Conservation (phyloP, 2,329 filamentous ascomycete species). For the Sarocladium brachiariae region DNA sequence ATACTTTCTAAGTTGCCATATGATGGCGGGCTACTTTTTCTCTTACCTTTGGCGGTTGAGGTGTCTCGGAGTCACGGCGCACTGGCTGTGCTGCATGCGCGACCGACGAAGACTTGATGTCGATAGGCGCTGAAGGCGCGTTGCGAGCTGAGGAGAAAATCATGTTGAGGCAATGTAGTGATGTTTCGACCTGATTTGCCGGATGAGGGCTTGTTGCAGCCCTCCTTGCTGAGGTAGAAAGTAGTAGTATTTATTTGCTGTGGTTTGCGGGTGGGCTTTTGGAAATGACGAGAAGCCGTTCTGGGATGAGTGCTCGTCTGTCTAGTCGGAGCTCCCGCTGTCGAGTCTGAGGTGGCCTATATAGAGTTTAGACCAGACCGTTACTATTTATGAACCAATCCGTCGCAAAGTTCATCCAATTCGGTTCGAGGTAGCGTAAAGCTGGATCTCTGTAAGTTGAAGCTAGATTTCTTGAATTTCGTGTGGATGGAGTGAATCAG, state of each 20-base stretch:
- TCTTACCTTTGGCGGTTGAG: conserved; percentile 6
- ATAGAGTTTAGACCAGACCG: no score
- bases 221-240: neutral
- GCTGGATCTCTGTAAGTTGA: no score
- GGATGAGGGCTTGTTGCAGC: conserved; percentile 4
- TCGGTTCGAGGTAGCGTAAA: no score
- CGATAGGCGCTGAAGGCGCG: conserved; percentile 6
- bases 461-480: no score
- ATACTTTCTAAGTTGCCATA: neutral
- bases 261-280: no score
- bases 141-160: conserved; percentile 1
- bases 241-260: neutral
- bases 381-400: no score
- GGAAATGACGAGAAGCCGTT: neutral
- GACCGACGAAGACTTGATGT: conserved; percentile 3
- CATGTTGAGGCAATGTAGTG: conserved; percentile 5
- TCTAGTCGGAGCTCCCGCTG: neutral
- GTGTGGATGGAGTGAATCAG: no score
- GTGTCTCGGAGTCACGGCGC: neutral
- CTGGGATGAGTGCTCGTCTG: neutral
- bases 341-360: no score
- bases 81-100: neutral
- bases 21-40: neutral
- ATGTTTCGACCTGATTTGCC: no score
- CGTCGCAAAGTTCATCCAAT: no score